Conservation (phyloP, 495 filamentous ascomycete species). For the Darksidea phi region DNA sequence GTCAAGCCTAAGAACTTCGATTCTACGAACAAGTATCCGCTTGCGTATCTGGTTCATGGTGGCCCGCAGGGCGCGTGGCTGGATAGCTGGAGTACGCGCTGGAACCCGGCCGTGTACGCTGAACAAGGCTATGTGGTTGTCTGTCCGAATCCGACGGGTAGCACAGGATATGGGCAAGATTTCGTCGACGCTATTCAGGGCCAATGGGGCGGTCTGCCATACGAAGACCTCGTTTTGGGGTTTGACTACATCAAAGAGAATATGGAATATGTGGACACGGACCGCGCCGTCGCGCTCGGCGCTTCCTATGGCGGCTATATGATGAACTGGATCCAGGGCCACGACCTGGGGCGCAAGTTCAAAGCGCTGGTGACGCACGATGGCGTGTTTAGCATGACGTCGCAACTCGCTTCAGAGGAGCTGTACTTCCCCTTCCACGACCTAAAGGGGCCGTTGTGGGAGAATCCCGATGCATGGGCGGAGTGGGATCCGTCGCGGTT, state of each 20-base stretch:
- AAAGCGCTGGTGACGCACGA: conserved; percentile 90
- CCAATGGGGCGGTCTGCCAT: conserved; percentile 78
- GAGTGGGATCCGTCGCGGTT: conserved; percentile 77
- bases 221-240: conserved; percentile 75
- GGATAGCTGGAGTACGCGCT: conserved; percentile 80
- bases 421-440: conserved; percentile 88
- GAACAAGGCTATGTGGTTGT: conserved; percentile 90
- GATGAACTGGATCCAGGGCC: conserved; percentile 73
- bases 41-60: conserved; percentile 83
- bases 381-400: conserved; percentile 77
- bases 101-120: conserved; percentile 89
- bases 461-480: conserved; percentile 68
- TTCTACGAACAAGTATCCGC: conserved; percentile 69
- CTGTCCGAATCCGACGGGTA: conserved; percentile 84
- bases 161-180: conserved; percentile 78
- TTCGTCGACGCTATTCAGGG: conserved; percentile 73
- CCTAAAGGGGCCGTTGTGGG: conserved; percentile 74
- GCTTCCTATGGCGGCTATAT: conserved; percentile 60
- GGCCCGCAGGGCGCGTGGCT: conserved; percentile 85
- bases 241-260: conserved; percentile 75
- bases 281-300: conserved; percentile 74
- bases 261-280: conserved; percentile 71
- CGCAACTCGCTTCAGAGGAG: conserved; percentile 76
- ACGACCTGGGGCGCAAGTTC: conserved; percentile 71
- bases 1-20: conserved; percentile 80